A percentile compares a stretch with the other conserved stretches of the same genome.
These are phyloP conservation scores for Hyphopichia wangnamkhiaoensis DNA, from an alignment of 1,139 yeast species.

Conservation along the genomic window DNA sequence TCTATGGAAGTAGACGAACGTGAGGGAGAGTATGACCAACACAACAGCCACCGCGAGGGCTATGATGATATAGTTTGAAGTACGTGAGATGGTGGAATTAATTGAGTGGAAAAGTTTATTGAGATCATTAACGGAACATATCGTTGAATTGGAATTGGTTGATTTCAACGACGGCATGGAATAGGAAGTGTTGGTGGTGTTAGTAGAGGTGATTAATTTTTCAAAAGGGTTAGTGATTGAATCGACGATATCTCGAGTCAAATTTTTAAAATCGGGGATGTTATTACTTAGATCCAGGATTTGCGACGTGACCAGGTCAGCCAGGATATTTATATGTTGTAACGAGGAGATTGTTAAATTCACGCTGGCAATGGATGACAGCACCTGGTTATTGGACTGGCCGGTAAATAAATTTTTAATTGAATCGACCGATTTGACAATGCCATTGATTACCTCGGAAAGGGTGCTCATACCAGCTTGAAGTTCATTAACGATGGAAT, in stretches of 20 bases:
- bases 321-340: conserved; percentile 54
- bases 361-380: background rate
- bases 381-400: background rate
- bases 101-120: conserved; percentile 2
- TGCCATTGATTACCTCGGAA: conserved; percentile 51
- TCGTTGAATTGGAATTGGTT: background rate
- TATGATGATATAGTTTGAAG: conserved; percentile 3
- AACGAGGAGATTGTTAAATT: conserved; percentile 1
- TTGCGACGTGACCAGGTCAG: conserved; percentile 56
- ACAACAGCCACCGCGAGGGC: background rate
- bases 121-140: too few relatives aligned
- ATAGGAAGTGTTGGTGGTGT: conserved; percentile 22
- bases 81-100: background rate
- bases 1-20: background rate
- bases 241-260: conserved; percentile 38
- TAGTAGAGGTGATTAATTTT: conserved; percentile 19
- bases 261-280: conserved; percentile 57
- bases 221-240: conserved; percentile 21
- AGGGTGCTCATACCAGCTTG: conserved; percentile 62
- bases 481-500: conserved; percentile 54
- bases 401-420: background rate
- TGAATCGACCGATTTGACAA: conserved; percentile 5
- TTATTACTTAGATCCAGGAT: conserved; percentile 47
- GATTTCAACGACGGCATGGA: conserved; percentile 5
- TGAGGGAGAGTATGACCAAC: background rate